A percentile compares a stretch with the other conserved stretches of the same genome.
phyloP scores from a whole-genome alignment of 2,329 filamentous ascomycete species.

The Ramularia collo-cygni region DNA sequence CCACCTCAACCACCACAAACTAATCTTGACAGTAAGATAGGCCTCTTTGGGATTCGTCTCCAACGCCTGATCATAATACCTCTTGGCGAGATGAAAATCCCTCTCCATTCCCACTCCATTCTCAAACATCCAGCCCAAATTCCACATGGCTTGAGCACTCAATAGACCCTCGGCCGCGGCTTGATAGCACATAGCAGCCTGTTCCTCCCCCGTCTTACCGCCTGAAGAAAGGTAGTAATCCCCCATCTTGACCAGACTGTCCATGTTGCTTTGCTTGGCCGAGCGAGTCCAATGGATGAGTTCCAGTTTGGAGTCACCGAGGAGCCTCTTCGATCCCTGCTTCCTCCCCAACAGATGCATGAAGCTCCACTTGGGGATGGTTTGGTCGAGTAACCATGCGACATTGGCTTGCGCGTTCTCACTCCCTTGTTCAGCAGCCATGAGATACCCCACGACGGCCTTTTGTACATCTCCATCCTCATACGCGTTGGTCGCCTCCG shows the following conservation, averaged over 20 bases:
- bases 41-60: constrained; percentile 78
- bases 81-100: constrained; percentile 93
- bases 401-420: constrained; percentile 86
- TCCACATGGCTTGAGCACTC: constrained; percentile 93
- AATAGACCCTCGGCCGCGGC: constrained; percentile 85
- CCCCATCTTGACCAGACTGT: constrained; percentile 94
- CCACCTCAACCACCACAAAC: constrained; percentile 73
- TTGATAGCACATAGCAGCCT: constrained; percentile 82
- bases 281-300: constrained; percentile 94
- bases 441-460: constrained; percentile 73
- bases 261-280: constrained; percentile 85
- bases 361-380: constrained; percentile 14
- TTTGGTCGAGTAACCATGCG: constrained; percentile 73
- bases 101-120: constrained; percentile 89
- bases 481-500: constrained; percentile 76
- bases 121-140: constrained; percentile 99
- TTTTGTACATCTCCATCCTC: constrained; percentile 70
- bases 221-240: constrained; percentile 90
- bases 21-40: constrained; percentile 85
- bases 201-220: too few relatives aligned
- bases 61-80: constrained; percentile 88
- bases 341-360: constrained; percentile 5
- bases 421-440: constrained; percentile 88
- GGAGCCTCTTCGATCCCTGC: not conserved
- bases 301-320: constrained; percentile 57